Evolutionary conservation across 129 eudicot genomes (phyloP), one percentile per base, ranked within the genome.

Genomic region (sunflower (Helianthus annuus)): DNA sequence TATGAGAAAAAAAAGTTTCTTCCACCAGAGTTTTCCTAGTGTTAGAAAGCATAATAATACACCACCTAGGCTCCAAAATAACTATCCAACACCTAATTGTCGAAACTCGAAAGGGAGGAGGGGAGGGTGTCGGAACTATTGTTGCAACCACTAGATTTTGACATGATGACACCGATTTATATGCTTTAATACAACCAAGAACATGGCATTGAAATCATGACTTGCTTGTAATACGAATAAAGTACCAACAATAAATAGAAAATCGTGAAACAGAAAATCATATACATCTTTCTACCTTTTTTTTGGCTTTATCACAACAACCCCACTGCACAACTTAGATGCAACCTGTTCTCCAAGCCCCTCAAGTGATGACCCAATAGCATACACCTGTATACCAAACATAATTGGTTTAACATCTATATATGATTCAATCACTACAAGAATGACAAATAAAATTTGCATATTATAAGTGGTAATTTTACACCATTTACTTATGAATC

Each of bases 281-380:
- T 83, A 77, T 88, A 87, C 93, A 88, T 78, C 73, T 75, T 67
- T 73, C 84, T 76, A 62, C 66, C 62, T 62, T 19, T 65, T 65
- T 52, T 69, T 32, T 14, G 27, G 4, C 51, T 40, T 77, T n/a
- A 82, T 82, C 77, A 92, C 80, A 92, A 83, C 84, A 92, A 83
- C 61, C 96, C 96, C 27, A 89, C 95, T 40, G 82, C 95, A 78
- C 96, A 87, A 75, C 95, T 89, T 69, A 92, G 85, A 80, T 87
- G 98, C 74, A 92, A 72, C 80, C 95, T 77, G 82, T 89, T 92
- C 87, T 92, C 98, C 91, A 87, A 89, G 22, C 98, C 96, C 82
- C 96, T 77, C 67, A 92, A 80, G 74, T 92, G 95, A 80, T 92
- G 96, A n/a, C 98, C 96, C 81, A 87, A 61, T 74, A 92, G 69